Percentiles rank a stretch among this genome's conserved stretches.
Conservation (phyloP, 2,329 filamentous ascomycete species). For the Cladosporium sp. region DNA sequence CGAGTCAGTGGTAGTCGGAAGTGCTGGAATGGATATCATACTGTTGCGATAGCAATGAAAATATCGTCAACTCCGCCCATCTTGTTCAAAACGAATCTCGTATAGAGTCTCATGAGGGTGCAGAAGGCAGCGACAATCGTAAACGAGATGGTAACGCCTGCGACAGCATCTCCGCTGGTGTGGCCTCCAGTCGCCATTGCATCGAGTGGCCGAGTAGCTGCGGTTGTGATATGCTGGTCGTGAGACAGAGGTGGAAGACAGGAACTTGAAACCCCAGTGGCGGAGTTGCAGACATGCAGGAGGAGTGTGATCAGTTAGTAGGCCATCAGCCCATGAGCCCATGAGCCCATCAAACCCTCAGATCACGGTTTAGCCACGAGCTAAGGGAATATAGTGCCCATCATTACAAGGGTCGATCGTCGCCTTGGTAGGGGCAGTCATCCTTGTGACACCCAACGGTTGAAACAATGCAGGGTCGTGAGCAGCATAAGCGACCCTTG, state of each 20-base stretch:
- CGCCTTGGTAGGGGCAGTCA: neutral
- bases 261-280: neutral
- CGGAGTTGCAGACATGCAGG: neutral
- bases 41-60: slow-evolving; percentile 20
- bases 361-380: neutral
- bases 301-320: slow-evolving; percentile 1
- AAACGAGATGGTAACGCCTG: slow-evolving; percentile 29
- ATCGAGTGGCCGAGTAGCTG: neutral
- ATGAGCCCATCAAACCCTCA: neutral
- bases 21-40: neutral
- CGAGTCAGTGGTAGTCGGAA: neutral
- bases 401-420: neutral
- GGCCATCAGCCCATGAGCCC: neutral
- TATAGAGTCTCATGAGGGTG: slow-evolving; percentile 26
- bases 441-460: neutral
- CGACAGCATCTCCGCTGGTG: slow-evolving; percentile 29
- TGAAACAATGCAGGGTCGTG: neutral
- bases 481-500: slow-evolving; percentile 5
- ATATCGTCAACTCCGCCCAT: slow-evolving; percentile 25
- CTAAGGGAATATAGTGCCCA: neutral
- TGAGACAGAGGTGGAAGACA: neutral
- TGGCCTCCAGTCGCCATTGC: slow-evolving; percentile 22
- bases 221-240: neutral
- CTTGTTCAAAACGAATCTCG: slow-evolving; percentile 17
- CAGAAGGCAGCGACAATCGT: slow-evolving; percentile 27